Evolutionary conservation across 495 filamentous ascomycete genomes (phyloP), one percentile per base, ranked within the genome.

Genomic region (Aspergillus sclerotiicarbonarius): DNA sequence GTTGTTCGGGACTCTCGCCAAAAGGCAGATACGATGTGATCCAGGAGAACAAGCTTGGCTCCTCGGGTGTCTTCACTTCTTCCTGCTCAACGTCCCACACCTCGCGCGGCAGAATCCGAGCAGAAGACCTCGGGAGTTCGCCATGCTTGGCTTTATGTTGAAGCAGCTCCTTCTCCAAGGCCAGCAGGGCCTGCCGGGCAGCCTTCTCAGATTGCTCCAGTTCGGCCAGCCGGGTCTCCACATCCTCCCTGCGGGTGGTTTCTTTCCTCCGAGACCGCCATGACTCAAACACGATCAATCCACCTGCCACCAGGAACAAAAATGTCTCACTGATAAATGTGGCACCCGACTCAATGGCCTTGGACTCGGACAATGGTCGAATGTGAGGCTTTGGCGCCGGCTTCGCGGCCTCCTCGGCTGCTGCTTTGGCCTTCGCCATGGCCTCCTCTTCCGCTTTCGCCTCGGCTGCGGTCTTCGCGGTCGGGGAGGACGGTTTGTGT

Each of bases 301-400:
- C 81, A 12, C 86, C 85, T 3, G 89, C 95, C 13, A 98, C 91
- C 5, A 84, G 53, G 54, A 98, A 88, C 31, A 99, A 83, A 67
- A 99, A 99, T 1, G 83, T 76, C 64, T 99, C 94, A 43, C 90
- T 91, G 51, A 95, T 87, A 52, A 99, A 96, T 56, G 95, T 96
- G 9, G 94, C 95, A 25, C 96, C 96, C 7, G 92, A 82, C 67
- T 99, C 94, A 29, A 99, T 96, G 6, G 94, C 94, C 67, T 98
- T 97, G 13, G 84, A 82, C 64, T 99, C 95, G 32, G 90, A 88
- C 1, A 99, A 78, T 1, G 95, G 88, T 53, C 93, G 78, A 25
- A 90, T 89, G 30, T 81, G 79, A 12, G 82, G 80, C 61, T 67
- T 67, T 5, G 64, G 74, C 4, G 55, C 60, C 33, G 69, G 70